phyloP scores from a whole-genome alignment of 768 basidiomycete genomes.

The Trametes maxima region DNA sequence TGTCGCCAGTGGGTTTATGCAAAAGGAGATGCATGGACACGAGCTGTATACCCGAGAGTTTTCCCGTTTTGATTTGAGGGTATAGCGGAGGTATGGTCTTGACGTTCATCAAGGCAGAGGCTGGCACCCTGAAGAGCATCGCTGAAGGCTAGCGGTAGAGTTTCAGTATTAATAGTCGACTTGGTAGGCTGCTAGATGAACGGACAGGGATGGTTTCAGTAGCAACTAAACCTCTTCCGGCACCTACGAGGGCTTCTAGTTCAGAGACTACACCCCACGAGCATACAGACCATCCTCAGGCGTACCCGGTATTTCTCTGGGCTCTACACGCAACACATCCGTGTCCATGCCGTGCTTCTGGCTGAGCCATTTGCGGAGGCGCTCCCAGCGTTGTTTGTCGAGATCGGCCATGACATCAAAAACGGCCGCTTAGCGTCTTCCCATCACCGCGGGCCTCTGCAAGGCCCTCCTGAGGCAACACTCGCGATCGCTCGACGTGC shows the following conservation, averaged over 20 bases:
- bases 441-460: slow-evolving; percentile 8
- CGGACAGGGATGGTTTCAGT: slow-evolving; percentile 45
- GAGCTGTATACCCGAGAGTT: slow-evolving; percentile 68
- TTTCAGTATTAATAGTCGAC: background rate
- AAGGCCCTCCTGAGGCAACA: background rate
- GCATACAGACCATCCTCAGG: slow-evolving; percentile 2
- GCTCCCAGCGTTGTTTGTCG: slow-evolving; percentile 27
- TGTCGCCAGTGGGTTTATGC: slow-evolving; percentile 51
- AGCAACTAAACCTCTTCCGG: slow-evolving; percentile 74
- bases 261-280: background rate
- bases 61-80: slow-evolving; percentile 35
- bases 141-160: slow-evolving; percentile 47
- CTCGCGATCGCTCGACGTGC: background rate
- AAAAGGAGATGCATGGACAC: slow-evolving; percentile 81
- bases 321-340: slow-evolving; percentile 51
- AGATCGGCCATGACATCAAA: slow-evolving; percentile 17
- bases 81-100: slow-evolving; percentile 67
- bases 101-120: slow-evolving; percentile 69
- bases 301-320: slow-evolving; percentile 54
- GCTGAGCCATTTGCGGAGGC: slow-evolving; percentile 28
- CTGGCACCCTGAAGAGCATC: slow-evolving; percentile 70
- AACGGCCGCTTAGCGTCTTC: slow-evolving; percentile 3
- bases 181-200: background rate
- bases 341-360: slow-evolving; percentile 34
- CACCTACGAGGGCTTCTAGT: slow-evolving; percentile 40